Conservation (phyloP, 78 protist species). For the Dictyostelium intermedium region DNA sequence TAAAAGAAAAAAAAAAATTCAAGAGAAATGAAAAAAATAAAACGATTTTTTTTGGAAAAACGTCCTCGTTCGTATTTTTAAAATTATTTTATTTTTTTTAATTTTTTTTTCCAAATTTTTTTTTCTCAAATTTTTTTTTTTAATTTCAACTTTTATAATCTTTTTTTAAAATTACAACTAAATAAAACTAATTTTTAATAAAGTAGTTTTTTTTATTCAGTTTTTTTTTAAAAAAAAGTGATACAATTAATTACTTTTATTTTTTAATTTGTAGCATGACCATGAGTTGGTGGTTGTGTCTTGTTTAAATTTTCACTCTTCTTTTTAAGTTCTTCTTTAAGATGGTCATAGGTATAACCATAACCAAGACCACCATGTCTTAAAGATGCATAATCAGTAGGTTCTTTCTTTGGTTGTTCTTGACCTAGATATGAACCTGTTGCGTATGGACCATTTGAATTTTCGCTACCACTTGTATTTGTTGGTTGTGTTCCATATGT, state of each 20-base stretch:
- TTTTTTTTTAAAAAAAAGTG: background rate
- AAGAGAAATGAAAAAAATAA: background rate
- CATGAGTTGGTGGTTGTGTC: background rate
- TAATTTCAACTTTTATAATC: too few species aligned
- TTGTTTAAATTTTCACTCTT: slow-evolving; percentile 33
- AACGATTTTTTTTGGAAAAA: background rate
- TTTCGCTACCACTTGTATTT: background rate
- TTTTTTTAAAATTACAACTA: too few species aligned
- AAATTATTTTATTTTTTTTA: too few species aligned
- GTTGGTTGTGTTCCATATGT: background rate
- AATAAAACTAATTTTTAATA: too few species aligned
- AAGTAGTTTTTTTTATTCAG: too few species aligned
- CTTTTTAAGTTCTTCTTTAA: slow-evolving; percentile 39
- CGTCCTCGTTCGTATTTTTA: background rate
- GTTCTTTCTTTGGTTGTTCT: background rate
- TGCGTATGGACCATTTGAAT: background rate
- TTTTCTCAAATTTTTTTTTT: too few species aligned
- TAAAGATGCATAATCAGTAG: background rate
- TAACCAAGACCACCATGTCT: slow-evolving; percentile 67
- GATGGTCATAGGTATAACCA: slow-evolving; percentile 68
- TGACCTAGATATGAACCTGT: slow-evolving; percentile 7
- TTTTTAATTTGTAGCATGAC: slow-evolving; percentile 10
- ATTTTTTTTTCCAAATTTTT: too few species aligned
- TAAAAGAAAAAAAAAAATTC: background rate
- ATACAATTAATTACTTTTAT: background rate